Conservation (phyloP, 2,329 filamentous ascomycete genomes). For the Amylocarpus encephaloides region DNA sequence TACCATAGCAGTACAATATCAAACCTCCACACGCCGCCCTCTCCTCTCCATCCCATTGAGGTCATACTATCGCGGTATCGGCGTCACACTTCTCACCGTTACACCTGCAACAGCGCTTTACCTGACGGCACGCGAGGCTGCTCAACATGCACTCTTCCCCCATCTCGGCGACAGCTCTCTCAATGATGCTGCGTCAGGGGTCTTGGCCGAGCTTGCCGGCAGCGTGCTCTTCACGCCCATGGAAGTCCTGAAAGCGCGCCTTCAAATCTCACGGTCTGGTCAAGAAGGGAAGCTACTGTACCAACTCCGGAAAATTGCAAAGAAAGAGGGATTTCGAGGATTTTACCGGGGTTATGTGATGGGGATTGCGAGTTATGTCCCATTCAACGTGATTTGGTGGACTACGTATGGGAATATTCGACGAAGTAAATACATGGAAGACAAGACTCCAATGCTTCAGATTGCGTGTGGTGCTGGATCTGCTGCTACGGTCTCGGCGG, state of each 20-base stretch:
- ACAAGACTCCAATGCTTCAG: conserved; percentile 5
- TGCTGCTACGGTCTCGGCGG: conserved; percentile 10
- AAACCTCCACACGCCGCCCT: conserved; percentile 18
- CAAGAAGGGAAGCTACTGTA: conserved; percentile 16
- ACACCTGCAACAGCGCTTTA: conserved; percentile 20
- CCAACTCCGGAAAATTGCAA: conserved; percentile 16
- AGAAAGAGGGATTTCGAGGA: conserved; percentile 16
- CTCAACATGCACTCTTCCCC: conserved; percentile 15
- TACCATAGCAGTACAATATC: conserved; percentile 20
- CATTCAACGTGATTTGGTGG: conserved; percentile 20
- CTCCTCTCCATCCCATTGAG: conserved; percentile 18
- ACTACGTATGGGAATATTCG: conserved; percentile 19
- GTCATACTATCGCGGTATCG: conserved; percentile 20
- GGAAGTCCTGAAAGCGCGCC: conserved; percentile 20
- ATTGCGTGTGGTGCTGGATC: conserved; percentile 12
- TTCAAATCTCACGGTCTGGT: conserved; percentile 15
- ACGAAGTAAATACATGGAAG: conserved; percentile 7
- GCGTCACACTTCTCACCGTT: conserved; percentile 16
- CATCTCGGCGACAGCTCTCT: conserved; percentile 15
- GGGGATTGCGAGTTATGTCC: conserved; percentile 18
- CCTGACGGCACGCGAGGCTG: conserved; percentile 15
- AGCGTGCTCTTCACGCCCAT: conserved; percentile 20
- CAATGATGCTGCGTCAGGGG: conserved; percentile 15
- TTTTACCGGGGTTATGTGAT: conserved; percentile 20
- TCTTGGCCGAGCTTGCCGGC: conserved; percentile 16